Evolutionary conservation across 2,329 filamentous ascomycete genomes (phyloP), one percentile per base, ranked within the genome.

Genomic region (Grosmannia serpens): DNA sequence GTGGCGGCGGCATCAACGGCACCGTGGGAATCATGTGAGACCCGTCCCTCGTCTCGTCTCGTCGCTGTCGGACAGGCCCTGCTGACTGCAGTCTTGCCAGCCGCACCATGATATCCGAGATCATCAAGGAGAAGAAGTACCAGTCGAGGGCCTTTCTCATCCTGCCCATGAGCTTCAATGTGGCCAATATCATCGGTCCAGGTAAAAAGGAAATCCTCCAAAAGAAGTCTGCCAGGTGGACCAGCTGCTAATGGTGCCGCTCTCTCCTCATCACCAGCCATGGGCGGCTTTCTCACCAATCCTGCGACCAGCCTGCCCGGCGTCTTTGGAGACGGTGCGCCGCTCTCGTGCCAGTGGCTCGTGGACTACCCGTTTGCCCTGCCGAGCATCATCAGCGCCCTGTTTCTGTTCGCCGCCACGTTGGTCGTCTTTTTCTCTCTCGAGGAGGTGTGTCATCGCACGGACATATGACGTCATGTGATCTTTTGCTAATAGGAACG

Each of bases 231-330:
- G 38, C 8, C 20, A 44, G 38, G 38, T 4, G 17, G 17, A 44
- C 38, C 38, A n/a, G 38, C 20, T 44, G 38, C 33, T 33, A 53
- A 15, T 53, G 11, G 11, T 33, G 24, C 8, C 5, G 15, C 17
- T 20, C 31, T 33, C 22, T 8, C 15, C 24, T n/a, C 46, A 17
- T 7, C 2, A 15, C n/a, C 51, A 29, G 58, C 77, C 52, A 74
- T 85, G 71, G 86, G 87, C 50, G 87, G 87, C 31, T 69, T 87
- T 55, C 72, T 90, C 31, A 85, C 87, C 20, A 83, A 89, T 64
- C 86, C 87, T 0, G 74, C 80, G 7, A 74, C 73, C 8, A 85
- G 74, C 11, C 81, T 88, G 66, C 86, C 86, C 0, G 69, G 70
- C 0, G 57, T 87, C 0, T 89, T 90, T 65, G 85, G 83, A 0